Evolutionary conservation across 352 stramenopile species (phyloP), one percentile per base, ranked within the genome.

Genomic region (Albugo candida): DNA sequence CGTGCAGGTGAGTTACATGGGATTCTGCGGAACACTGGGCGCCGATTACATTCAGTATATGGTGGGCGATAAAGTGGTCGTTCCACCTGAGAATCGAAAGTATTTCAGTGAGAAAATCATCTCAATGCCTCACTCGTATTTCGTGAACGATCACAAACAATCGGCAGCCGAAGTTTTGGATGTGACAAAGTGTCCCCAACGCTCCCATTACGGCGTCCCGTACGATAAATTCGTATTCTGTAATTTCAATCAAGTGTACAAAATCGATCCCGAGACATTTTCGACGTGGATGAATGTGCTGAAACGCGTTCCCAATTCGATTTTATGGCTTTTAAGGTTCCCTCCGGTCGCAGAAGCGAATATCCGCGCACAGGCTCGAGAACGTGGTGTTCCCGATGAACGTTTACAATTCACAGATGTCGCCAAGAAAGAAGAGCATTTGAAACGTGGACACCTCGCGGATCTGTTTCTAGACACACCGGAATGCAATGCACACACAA

Each of bases 391-490:
- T 1, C 54, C 68, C 41, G 54, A 62, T 1, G 43, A 46, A 2
- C 60, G 86, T 13, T 45, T 96, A 1, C 31, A 86, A 36, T 95
- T 94, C 58, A 65, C 72, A 2, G 46, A 48, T n/a, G 61, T 67
- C 6, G 46, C 70, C 0, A 27, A 61, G n/a, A 89, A 93, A 45
- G 47, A 51, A 4, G 31, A 51, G 6, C 92, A 98, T 56, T 58
- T 97, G 5, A 59, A 60, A 12, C 70, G 93, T 11, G 55, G 97
- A 11, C 55, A 54, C 5, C 36, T 69, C 12, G 83, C 77, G 0
- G 89, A 97, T 56, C 17, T 97, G 3, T 97, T 97, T 45, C 56
- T 97, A n/a, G 93, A 98, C 55, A 95, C 88, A 13, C 76, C 96
- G 39, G 60, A 92, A 8, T 98, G 97, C 64, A 95, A 91, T 38